Base-by-base conservation (phyloP, 1,284 basidiomycete species). In the Cystobasidium pallidum region DNA sequence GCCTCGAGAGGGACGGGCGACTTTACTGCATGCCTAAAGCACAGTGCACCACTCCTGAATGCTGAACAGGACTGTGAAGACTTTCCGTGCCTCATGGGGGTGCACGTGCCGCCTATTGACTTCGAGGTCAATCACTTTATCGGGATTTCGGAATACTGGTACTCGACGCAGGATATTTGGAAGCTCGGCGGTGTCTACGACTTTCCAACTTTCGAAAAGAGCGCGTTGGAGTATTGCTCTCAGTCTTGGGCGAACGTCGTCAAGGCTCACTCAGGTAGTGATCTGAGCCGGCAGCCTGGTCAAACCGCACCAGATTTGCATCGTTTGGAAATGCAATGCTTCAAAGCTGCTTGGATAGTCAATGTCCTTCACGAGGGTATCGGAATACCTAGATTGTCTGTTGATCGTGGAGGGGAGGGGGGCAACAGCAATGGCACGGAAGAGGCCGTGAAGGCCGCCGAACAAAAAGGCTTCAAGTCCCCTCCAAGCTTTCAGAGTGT, bases 81-180 rank as follows among this genome's bases (percentile, higher is more conserved):
- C 75, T 83, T 86, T 0, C 91, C 93, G 1, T 99, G 95, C 81
- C 86, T 95, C n/a, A 98, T 99, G 86, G 96, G 95, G n/a, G 87
- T 97, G 0, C 89, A 93, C 70, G 94, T 95, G 3, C 94, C 80
- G 72, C 79, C 77, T 47, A 82, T 83, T 75, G 78, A 80, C 70
- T 80, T 80, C 24, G 77, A 78, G 30, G 82, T 82, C 70, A 83
- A 82, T 75, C 77, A 78, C 32, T 84, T 99, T 80, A 97, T 99
- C 76, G 96, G 96, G 3, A 89, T 99, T 39, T 95, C 92, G 13
- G 96, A 99, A 81, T 99, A 99, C 81, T 99, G 95, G 94, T 99
- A 97, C 83, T 97, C 94, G 32, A 92, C 94, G 6, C 92, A 98
- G 78, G 93, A 98, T 80, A 89, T 98, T 49, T 94, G 98, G 76